Conservation (phyloP, 1,139 yeast species). For the Meyerozyma smithsonii region DNA sequence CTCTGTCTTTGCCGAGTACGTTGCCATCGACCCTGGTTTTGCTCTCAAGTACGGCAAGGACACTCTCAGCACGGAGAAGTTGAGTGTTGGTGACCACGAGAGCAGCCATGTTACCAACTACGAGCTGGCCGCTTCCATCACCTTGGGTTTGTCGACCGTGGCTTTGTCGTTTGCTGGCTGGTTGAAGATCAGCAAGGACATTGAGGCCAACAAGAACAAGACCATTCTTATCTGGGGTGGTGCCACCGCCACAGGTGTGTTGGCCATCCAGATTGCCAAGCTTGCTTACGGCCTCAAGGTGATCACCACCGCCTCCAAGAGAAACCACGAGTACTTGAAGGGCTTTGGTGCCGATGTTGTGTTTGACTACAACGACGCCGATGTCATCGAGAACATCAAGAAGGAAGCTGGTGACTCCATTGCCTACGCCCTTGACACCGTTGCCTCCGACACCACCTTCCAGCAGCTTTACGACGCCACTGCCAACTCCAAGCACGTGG, state of each 20-base stretch:
- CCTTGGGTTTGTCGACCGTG: slow-evolving; percentile 50
- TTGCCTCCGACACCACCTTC: slow-evolving; percentile 38
- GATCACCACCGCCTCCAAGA: slow-evolving; percentile 47
- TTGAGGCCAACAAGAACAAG: slow-evolving; percentile 22
- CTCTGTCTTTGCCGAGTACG: slow-evolving; percentile 63
- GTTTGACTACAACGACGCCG: slow-evolving; percentile 55
- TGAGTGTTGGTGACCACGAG: not conserved
- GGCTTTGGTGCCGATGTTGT: slow-evolving; percentile 55
- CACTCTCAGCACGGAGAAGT: not conserved
- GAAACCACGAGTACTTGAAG: slow-evolving; percentile 38
- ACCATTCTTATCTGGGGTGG: slow-evolving; percentile 58
- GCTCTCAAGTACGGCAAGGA: slow-evolving; percentile 27
- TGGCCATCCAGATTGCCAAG: slow-evolving; percentile 55
- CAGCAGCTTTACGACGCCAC: slow-evolving; percentile 41
- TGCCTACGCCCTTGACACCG: slow-evolving; percentile 53
- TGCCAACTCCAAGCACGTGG: slow-evolving; percentile 23
- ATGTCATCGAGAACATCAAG: slow-evolving; percentile 49
- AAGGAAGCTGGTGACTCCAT: slow-evolving; percentile 34
- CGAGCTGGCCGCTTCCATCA: slow-evolving; percentile 60
- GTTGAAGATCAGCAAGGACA: slow-evolving; percentile 20
- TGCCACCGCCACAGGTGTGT: slow-evolving; percentile 51
- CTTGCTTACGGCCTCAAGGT: slow-evolving; percentile 48
- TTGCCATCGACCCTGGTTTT: slow-evolving; percentile 31
- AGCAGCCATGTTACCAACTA: slow-evolving; percentile 38
- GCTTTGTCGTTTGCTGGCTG: slow-evolving; percentile 26